Conservation (phyloP, 2,329 filamentous ascomycete species). For the Ceratocystis eucalypticola region DNA sequence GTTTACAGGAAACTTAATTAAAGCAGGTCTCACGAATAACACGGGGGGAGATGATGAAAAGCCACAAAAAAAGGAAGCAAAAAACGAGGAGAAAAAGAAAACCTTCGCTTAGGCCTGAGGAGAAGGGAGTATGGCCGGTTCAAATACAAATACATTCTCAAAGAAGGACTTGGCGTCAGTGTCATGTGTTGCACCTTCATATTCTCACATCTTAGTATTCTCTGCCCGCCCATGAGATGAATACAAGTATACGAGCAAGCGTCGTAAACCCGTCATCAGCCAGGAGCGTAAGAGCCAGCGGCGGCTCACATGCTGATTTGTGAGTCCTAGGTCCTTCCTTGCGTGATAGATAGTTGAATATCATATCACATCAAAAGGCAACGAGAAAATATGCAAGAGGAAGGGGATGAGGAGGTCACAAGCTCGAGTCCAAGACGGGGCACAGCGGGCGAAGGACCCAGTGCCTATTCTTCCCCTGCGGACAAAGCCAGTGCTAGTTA, state of each 20-base stretch:
- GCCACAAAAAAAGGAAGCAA: not conserved
- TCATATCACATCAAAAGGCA: not conserved
- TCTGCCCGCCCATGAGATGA: not conserved
- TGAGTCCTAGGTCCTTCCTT: not conserved
- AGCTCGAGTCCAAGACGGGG: not conserved
- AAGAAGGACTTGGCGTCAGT: not conserved
- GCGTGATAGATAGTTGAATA: not conserved
- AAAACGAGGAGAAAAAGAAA: not conserved
- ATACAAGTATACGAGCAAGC: not conserved
- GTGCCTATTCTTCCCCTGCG: no score
- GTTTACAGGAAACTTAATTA: not conserved
- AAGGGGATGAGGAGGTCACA: not conserved
- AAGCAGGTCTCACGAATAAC: not conserved
- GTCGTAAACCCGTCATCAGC: constrained; percentile 3
- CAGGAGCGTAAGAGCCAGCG: not conserved
- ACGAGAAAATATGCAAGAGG: not conserved
- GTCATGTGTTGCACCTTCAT: not conserved
- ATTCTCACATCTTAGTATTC: not conserved
- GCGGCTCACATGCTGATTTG: not conserved
- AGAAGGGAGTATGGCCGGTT: not conserved
- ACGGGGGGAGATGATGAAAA: not conserved
- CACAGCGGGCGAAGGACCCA: not conserved
- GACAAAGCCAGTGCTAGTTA: no score
- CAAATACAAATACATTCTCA: not conserved
- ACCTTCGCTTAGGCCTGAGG: not conserved